Conservation (phyloP, 1,139 yeast genomes). For the Magnusiomyces suaveolens region DNA sequence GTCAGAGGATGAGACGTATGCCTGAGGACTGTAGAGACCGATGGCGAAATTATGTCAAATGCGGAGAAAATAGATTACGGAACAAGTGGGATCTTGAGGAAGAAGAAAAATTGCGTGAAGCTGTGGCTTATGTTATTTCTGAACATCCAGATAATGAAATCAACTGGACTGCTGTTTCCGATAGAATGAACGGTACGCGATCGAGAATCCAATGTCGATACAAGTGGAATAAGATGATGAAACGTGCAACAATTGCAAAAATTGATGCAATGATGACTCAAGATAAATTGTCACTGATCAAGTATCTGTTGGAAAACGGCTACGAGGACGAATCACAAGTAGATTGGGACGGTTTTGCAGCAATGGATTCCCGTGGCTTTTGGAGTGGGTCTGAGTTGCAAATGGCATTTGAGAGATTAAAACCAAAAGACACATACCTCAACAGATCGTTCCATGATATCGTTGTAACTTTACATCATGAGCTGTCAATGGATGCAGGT, state of each 20-base stretch:
- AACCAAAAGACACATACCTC: not conserved
- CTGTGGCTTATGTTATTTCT: conserved; percentile 39
- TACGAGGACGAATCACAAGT: conserved; percentile 42
- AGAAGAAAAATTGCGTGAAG: conserved; percentile 49
- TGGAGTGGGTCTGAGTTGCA: conserved; percentile 15
- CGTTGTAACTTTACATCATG: conserved; percentile 8
- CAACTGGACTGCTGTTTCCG: conserved; percentile 88
- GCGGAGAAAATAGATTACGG: conserved; percentile 64
- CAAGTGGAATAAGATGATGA: conserved; percentile 78
- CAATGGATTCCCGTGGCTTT: conserved; percentile 27
- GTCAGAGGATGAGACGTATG: conserved; percentile 74
- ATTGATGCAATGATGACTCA: conserved; percentile 31
- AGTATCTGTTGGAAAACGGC: conserved; percentile 42
- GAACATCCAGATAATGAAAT: conserved; percentile 34
- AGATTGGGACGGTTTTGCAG: conserved; percentile 55
- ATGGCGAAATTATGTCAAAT: conserved; percentile 89
- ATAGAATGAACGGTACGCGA: conserved; percentile 76
- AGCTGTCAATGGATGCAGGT: not conserved
- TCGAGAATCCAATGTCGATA: conserved; percentile 90
- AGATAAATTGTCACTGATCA: conserved; percentile 47
- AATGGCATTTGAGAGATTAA: conserved; percentile 8
- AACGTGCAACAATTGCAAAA: conserved; percentile 26
- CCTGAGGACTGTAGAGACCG: conserved; percentile 96
- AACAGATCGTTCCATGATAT: conserved; percentile 8
- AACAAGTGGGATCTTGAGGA: conserved; percentile 76